These are phyloP conservation scores for Cenchrus purpureus DNA, from an alignment of 176 grass and related monocot species.

Conservation along the genomic window DNA sequence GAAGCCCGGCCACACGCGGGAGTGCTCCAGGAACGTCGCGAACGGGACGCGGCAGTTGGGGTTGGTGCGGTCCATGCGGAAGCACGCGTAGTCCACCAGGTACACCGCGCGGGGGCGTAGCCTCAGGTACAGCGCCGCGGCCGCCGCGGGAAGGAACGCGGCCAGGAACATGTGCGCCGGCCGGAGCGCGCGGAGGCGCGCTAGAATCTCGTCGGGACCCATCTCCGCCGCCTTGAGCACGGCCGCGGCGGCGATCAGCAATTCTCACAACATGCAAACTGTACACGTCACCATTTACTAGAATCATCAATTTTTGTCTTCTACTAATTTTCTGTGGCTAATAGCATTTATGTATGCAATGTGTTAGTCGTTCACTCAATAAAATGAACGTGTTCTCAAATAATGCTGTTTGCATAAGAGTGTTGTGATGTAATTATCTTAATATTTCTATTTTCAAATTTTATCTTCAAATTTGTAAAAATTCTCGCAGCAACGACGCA, in stretches of 20 bases:
- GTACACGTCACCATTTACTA: no score
- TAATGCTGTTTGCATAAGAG: no score
- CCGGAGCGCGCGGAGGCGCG: slow-evolving; percentile 11
- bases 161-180: slow-evolving; percentile 48
- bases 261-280: no score
- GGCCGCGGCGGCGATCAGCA: slow-evolving; percentile 10
- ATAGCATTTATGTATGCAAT: no score
- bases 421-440: no score
- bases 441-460: no score
- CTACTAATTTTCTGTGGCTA: no score
- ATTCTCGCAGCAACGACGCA: no score
- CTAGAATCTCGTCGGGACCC: slow-evolving; percentile 34
- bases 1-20: slow-evolving; percentile 62
- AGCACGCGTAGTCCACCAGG: slow-evolving; percentile 77
- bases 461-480: no score
- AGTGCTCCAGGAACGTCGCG: slow-evolving; percentile 73
- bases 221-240: slow-evolving; percentile 30
- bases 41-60: slow-evolving; percentile 70
- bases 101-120: slow-evolving; percentile 65
- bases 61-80: slow-evolving; percentile 37
- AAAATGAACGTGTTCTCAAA: no score
- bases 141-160: slow-evolving; percentile 33
- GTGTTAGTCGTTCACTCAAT: no score
- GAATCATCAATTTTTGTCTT: no score
- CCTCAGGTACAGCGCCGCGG: slow-evolving; percentile 45